Base-by-base conservation (phyloP, 306 rosid genomes). In the Cicer arietinum region DNA sequence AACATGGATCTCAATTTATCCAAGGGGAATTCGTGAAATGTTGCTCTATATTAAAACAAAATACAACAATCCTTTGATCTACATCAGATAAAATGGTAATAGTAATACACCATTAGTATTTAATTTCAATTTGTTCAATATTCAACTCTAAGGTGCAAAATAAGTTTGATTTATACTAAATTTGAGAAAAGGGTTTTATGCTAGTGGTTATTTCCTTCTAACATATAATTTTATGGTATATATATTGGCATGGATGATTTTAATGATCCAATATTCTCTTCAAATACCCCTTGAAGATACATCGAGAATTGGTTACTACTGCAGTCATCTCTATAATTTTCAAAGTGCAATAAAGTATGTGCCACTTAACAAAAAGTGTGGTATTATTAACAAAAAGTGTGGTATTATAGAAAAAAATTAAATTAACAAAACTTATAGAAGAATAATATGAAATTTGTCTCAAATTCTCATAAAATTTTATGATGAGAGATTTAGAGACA, bases 281-380 rank as follows among this genome's bases (percentile, higher is more conserved):
- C 85, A 85, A 52, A 66, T 83, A 80, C 85, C 87, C 6, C 85
- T 91, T 5, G 20, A 1, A 0, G 94, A 91, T 75, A 51, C 63
- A 12, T 52, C 17, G 0, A 83, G 94, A 61, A 76, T 91, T 58
- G 84, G 82, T 37, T 89, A 83, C 67, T 6, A 78, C 51, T 2
- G 13, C 41, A 40, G 7, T 67, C 94, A 91, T 85, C 92, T 91
- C 17, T 77, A 51, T 48, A 82, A 75, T 80, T 78, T 89, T 42
- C 83, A 43, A 3, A 47, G 12, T n/a, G 91, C 97, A n/a, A 86
- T 88, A 8, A 77, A 65, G 92, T 89, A 60, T 79, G 89, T 30
- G n/a, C 41, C 30, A 2, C 3, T 22, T 17, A 57, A 17, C 39
- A 4, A 56, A 11, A 57, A 11, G 7, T 2, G 6, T 6, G 10